These are phyloP conservation scores for Melanopsichium pennsylvanicum DNA, from an alignment of 1,284 basidiomycete genomes.

Conservation along the genomic window DNA sequence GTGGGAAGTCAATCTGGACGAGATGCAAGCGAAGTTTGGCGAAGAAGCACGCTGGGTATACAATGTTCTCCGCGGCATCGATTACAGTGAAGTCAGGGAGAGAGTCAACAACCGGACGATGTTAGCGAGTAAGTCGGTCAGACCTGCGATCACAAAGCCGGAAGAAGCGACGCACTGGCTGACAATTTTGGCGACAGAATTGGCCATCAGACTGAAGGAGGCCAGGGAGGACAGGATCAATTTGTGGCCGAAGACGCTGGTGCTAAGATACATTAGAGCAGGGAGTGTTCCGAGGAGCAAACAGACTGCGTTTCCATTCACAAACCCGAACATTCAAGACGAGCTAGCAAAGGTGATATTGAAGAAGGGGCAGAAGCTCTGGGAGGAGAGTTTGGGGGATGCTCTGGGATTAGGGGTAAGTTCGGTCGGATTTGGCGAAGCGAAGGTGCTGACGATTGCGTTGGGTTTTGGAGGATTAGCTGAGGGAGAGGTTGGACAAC, in stretches of 20 bases:
- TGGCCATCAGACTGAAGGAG: constrained; percentile 83
- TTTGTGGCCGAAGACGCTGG: constrained; percentile 88
- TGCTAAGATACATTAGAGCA: constrained; percentile 68
- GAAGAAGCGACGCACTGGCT: constrained; percentile 78
- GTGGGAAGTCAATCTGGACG: constrained; percentile 71
- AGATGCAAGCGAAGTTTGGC: constrained; percentile 83
- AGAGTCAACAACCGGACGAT: constrained; percentile 59
- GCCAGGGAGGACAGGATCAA: constrained; percentile 75
- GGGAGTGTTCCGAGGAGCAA: constrained; percentile 78
- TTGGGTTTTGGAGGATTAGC: constrained; percentile 86
- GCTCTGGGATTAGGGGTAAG: constrained; percentile 12
- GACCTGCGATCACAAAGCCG: constrained; percentile 46
- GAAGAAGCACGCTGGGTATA: constrained; percentile 80
- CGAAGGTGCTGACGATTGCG: constrained; percentile 74
- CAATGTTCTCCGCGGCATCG: constrained; percentile 82
- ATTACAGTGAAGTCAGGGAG: constrained; percentile 80
- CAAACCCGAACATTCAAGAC: constrained; percentile 36
- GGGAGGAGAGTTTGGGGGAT: constrained; percentile 79
- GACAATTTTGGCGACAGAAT: constrained; percentile 84
- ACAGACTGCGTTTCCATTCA: constrained; percentile 81
- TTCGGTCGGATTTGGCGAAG: constrained; percentile 25
- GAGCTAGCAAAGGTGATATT: constrained; percentile 74
- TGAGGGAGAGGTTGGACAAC: constrained; percentile 79
- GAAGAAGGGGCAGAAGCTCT: constrained; percentile 80
- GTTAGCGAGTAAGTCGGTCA: constrained; percentile 60